Conservation (phyloP, 1,284 basidiomycete species). For the Agroathelia rolfsii region DNA sequence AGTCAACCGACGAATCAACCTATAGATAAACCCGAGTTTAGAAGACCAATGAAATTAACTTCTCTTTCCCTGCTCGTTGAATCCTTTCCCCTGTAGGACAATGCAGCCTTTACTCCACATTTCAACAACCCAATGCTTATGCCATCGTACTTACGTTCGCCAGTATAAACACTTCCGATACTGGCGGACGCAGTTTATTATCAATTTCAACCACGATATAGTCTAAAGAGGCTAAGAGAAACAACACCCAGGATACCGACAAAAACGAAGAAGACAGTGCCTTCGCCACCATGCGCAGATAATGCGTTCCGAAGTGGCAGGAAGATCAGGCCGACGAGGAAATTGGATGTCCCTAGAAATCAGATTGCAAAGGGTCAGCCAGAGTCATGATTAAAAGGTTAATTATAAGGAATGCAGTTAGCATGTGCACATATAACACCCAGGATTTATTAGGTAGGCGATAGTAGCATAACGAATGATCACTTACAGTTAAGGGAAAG, state of each 20-base stretch:
- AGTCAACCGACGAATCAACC: too few relatives aligned
- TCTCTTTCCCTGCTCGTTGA: too few relatives aligned
- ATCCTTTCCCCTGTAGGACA: too few relatives aligned
- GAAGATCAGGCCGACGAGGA: conserved; percentile 74
- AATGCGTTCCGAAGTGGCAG: conserved; percentile 75
- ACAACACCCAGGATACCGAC: conserved; percentile 8
- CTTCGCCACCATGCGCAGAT: too few relatives aligned
- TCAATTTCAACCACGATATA: conserved; percentile 20
- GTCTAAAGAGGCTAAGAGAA: conserved; percentile 18
- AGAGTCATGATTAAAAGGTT: conserved; percentile 2
- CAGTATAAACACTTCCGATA: too few relatives aligned
- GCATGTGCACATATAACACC: neutral
- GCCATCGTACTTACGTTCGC: too few relatives aligned
- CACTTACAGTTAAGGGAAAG: conserved; percentile 74
- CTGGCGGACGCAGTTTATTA: too few relatives aligned
- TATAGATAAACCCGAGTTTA: too few relatives aligned
- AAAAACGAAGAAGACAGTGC: conserved; percentile 14
- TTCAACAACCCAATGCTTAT: too few relatives aligned
- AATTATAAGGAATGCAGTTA: neutral
- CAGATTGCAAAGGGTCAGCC: neutral
- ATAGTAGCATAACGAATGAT: neutral
- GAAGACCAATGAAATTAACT: too few relatives aligned
- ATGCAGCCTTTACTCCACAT: too few relatives aligned
- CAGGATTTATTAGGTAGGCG: neutral
- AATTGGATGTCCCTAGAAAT: conserved; percentile 67